Evolutionary conservation across 2,329 filamentous ascomycete species (phyloP).

Genomic region (Trichoderma aggressivum): DNA sequence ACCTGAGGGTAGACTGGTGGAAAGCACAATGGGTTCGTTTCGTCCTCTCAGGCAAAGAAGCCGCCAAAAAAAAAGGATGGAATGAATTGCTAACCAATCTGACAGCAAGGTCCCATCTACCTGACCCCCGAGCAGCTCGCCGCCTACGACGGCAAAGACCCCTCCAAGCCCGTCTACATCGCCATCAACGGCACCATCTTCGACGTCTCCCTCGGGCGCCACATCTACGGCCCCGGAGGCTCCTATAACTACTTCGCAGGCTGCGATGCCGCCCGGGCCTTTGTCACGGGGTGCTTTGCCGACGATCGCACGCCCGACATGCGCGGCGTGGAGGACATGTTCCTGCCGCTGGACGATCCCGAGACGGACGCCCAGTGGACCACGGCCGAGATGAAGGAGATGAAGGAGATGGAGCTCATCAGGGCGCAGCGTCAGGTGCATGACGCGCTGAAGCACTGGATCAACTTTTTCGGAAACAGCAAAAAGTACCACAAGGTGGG

Average conservation of each 20-base stretch:
- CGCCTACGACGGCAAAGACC: constrained; percentile 73
- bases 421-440: constrained; percentile 63
- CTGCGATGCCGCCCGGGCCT: constrained; percentile 79
- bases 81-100: background rate
- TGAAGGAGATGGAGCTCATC: constrained; percentile 61
- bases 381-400: constrained; percentile 48
- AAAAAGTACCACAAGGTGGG: constrained; percentile 82
- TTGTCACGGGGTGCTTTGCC: constrained; percentile 88
- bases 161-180: constrained; percentile 76
- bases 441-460: constrained; percentile 74
- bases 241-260: constrained; percentile 86
- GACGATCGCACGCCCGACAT: constrained; percentile 82
- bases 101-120: constrained; percentile 56
- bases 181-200: constrained; percentile 85
- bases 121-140: constrained; percentile 74
- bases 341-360: constrained; percentile 61
- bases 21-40: constrained; percentile 57
- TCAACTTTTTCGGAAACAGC: constrained; percentile 73
- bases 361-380: constrained; percentile 58
- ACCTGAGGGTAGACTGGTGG: constrained; percentile 57
- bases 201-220: constrained; percentile 68
- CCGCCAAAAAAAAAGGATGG: background rate
- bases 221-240: constrained; percentile 78
- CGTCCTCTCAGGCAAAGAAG: background rate
- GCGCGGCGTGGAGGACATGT: constrained; percentile 84